phyloP scores from a whole-genome alignment of 495 filamentous ascomycete genomes.

The Tuber melanosporum region DNA sequence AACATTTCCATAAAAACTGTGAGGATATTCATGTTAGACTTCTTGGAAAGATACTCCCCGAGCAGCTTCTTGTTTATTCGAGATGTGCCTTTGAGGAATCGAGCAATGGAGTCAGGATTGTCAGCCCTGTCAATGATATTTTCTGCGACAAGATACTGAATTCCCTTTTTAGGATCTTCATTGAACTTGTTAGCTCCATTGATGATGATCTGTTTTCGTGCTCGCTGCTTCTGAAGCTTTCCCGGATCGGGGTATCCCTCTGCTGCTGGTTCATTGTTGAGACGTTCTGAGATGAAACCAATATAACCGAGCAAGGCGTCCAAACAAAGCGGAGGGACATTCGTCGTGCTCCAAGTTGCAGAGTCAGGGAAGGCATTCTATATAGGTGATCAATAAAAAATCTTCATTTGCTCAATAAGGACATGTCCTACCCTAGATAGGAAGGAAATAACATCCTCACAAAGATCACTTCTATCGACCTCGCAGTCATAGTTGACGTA shows the following conservation, averaged over 20 bases:
- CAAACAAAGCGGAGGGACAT: constrained; percentile 89
- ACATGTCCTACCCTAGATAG: constrained; percentile 55
- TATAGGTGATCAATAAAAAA: constrained; percentile 18
- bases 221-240: constrained; percentile 60
- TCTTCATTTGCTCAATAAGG: too few species aligned
- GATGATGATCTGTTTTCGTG: constrained; percentile 78
- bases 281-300: constrained; percentile 78
- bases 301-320: constrained; percentile 87
- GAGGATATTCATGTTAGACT: constrained; percentile 70
- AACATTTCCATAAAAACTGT: constrained; percentile 77
- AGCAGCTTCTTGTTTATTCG: constrained; percentile 83
- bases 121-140: constrained; percentile 72
- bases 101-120: constrained; percentile 65
- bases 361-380: constrained; percentile 90
- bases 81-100: constrained; percentile 76
- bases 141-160: constrained; percentile 75
- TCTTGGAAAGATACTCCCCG: constrained; percentile 89
- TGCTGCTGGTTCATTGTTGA: constrained; percentile 60
- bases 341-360: constrained; percentile 98
- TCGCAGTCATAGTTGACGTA: constrained; percentile 99
- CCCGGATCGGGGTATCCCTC: constrained; percentile 63
- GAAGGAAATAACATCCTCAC: constrained; percentile 89
- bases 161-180: constrained; percentile 80
- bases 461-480: constrained; percentile 82
- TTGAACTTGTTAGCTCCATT: constrained; percentile 89